phyloP scores from a whole-genome alignment of 257 asterid genomes.

The Solanum tarapatanum region DNA sequence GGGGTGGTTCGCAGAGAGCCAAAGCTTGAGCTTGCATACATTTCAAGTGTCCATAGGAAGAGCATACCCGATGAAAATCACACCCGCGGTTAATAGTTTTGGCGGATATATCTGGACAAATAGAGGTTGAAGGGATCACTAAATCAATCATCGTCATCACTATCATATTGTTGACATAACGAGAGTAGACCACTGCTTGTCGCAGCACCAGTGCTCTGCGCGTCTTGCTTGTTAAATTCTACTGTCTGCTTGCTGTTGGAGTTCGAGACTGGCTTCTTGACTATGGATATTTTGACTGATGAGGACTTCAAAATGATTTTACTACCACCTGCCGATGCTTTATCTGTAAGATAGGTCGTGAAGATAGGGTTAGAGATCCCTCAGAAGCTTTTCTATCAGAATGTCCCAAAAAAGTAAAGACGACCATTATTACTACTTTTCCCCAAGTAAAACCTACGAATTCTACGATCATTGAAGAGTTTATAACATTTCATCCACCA shows the following conservation, averaged over 20 bases:
- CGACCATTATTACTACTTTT: background rate
- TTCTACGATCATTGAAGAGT: background rate
- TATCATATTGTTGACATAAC: constrained; percentile 45
- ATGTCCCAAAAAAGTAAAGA: background rate
- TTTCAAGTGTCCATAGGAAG: background rate
- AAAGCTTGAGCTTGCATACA: background rate
- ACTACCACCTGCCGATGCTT: background rate
- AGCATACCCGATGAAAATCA: background rate
- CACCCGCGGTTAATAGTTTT: background rate
- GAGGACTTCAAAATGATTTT: constrained; percentile 17
- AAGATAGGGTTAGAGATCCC: background rate
- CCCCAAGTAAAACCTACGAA: background rate
- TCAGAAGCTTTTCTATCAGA: background rate
- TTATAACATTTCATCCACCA: background rate
- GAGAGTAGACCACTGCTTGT: constrained; percentile 32
- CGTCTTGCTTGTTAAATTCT: constrained; percentile 4
- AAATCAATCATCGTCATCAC: constrained; percentile 32
- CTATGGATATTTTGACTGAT: constrained; percentile 25
- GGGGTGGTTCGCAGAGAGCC: background rate
- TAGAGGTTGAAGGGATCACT: background rate
- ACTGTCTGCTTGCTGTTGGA: constrained; percentile 2
- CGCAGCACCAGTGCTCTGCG: background rate
- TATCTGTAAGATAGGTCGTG: constrained; percentile 2
- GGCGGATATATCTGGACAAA: background rate
- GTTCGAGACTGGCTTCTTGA: constrained; percentile 28